Percentiles rank a stretch among this genome's conserved stretches.
Conservation (phyloP, 2,329 filamentous ascomycete species). For the Bipolaris victoriae region DNA sequence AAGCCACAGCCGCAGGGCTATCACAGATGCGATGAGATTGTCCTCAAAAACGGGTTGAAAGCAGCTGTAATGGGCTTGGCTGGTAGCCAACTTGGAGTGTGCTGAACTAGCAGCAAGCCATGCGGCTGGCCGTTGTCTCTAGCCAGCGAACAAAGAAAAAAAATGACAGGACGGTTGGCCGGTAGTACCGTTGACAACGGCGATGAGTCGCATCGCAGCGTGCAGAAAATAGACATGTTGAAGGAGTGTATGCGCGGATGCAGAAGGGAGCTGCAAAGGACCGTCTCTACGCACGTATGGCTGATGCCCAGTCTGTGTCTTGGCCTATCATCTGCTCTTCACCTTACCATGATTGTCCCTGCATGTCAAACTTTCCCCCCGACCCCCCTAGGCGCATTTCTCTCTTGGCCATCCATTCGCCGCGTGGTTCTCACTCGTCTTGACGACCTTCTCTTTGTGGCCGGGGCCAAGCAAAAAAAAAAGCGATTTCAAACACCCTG, state of each 20-base stretch:
- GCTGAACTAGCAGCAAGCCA: background rate
- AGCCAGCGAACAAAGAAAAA: background rate
- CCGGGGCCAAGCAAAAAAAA: slow-evolving; percentile 20
- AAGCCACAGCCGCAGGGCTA: slow-evolving; percentile 5
- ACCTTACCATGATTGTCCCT: slow-evolving; percentile 5
- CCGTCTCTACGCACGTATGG: slow-evolving; percentile 1
- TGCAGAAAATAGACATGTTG: background rate
- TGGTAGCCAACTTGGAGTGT: background rate
- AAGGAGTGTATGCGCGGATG: background rate
- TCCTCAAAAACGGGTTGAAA: background rate
- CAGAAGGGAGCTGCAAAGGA: slow-evolving; percentile 2
- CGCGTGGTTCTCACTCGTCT: slow-evolving; percentile 7
- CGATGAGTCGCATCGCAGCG: background rate
- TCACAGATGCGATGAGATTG: background rate
- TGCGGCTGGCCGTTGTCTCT: background rate
- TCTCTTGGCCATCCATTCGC: slow-evolving; percentile 12
- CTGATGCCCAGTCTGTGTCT: background rate
- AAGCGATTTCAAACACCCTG: slow-evolving; percentile 16
- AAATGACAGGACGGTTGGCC: slow-evolving; percentile 9
- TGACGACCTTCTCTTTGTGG: slow-evolving; percentile 13
- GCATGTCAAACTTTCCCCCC: slow-evolving; percentile 24
- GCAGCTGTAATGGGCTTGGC: background rate
- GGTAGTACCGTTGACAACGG: slow-evolving; percentile 13
- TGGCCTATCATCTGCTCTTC: slow-evolving; percentile 12
- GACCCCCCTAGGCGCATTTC: background rate